Conservation (phyloP, 331 rosid species). For the Cydonia oblonga region DNA sequence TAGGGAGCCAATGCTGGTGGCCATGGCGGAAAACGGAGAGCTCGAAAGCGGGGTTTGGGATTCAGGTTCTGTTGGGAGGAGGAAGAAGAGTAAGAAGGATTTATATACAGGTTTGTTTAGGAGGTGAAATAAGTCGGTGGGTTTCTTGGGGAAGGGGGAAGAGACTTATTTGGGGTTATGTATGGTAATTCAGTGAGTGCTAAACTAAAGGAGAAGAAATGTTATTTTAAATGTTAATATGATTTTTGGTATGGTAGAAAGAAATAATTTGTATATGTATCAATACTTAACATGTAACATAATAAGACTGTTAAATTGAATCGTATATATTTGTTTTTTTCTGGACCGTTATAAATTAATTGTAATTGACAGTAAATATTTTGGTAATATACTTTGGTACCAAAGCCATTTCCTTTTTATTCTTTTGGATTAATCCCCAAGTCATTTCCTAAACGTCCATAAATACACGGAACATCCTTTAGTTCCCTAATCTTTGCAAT, state of each 20-base stretch:
- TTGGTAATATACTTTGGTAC: not conserved
- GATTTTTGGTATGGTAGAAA: not conserved
- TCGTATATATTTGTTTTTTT: not conserved
- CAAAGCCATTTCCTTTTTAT: not conserved
- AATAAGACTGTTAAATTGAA: not conserved
- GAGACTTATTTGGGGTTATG: not conserved
- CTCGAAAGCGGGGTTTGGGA: not conserved
- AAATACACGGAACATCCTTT: not conserved
- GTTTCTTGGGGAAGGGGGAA: conserved; percentile 11
- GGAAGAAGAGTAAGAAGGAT: not conserved
- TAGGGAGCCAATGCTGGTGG: conserved; percentile 9
- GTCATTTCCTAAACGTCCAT: not conserved
- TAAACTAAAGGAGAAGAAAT: not conserved
- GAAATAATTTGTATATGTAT: not conserved
- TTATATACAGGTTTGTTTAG: not conserved
- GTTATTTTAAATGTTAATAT: no score
- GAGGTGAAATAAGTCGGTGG: conserved; percentile 10
- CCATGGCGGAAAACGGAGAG: not conserved
- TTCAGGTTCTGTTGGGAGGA: not conserved
- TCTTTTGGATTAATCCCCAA: not conserved
- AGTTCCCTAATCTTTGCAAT: not conserved
- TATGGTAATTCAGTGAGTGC: not conserved
- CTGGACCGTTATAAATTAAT: not conserved
- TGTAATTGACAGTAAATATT: not conserved
- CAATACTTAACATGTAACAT: not conserved